phyloP scores from a whole-genome alignment of 179 eudicot genomes.

The Beta lomatogona region DNA sequence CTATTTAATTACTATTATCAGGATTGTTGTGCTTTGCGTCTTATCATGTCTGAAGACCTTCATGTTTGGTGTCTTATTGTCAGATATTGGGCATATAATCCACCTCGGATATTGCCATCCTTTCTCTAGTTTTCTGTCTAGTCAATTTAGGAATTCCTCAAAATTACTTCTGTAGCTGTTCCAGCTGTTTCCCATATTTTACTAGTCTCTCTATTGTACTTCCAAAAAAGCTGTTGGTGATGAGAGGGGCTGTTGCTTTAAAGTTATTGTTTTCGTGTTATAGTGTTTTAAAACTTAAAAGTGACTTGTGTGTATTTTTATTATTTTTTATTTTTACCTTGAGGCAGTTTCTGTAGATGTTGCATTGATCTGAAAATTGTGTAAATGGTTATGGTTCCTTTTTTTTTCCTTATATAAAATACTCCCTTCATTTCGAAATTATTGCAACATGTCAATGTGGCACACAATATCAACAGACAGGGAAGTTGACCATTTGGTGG shows the following conservation, averaged over 20 bases:
- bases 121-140: neutral
- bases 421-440: no score
- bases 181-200: neutral
- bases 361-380: no score
- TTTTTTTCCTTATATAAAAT: no score
- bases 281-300: neutral
- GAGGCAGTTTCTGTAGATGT: neutral
- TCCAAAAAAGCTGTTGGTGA: neutral
- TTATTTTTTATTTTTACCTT: neutral
- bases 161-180: neutral
- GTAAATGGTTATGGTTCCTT: no score
- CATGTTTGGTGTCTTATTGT: neutral
- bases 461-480: no score
- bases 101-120: neutral
- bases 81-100: neutral
- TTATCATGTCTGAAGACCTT: constrained; percentile 8
- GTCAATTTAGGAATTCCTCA: neutral
- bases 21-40: constrained; percentile 2
- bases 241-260: neutral
- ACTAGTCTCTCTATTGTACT: constrained; percentile 1
- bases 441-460: no score
- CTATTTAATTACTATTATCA: neutral
- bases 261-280: neutral
- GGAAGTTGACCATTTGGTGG: no score
- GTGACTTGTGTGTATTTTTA: neutral